Conservation (phyloP, 192 early-diverging fungal species). For the Gorgonomyces haynaldii region DNA sequence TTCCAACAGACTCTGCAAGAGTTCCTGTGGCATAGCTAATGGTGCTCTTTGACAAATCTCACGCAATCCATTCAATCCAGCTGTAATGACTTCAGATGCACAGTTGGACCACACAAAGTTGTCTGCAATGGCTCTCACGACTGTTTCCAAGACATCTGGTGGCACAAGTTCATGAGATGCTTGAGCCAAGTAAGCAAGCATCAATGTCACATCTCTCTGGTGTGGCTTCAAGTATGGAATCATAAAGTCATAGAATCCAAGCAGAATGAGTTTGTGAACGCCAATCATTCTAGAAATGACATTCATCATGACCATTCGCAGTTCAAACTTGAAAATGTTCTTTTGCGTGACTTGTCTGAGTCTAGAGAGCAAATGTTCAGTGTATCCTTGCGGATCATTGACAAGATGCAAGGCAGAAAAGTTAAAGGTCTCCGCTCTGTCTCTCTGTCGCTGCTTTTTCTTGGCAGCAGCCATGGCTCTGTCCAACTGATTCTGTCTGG, state of each 20-base stretch:
- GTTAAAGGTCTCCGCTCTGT: slow-evolving; percentile 63
- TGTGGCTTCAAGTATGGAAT: slow-evolving; percentile 91
- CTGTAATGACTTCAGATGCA: slow-evolving; percentile 86
- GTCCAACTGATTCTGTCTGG: slow-evolving; percentile 62
- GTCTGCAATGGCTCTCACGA: slow-evolving; percentile 86
- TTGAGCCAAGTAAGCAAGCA: slow-evolving; percentile 83
- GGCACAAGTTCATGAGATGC: slow-evolving; percentile 87
- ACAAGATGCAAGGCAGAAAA: slow-evolving; percentile 91
- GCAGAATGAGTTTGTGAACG: slow-evolving; percentile 82
- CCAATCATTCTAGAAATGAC: slow-evolving; percentile 90
- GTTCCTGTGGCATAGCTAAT: slow-evolving; percentile 66
- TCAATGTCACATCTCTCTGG: slow-evolving; percentile 85
- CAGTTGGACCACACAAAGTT: slow-evolving; percentile 92
- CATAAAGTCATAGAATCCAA: slow-evolving; percentile 87
- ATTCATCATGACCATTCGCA: slow-evolving; percentile 86
- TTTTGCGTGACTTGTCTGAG: slow-evolving; percentile 53
- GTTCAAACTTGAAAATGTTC: slow-evolving; percentile 70
- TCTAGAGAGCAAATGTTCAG: slow-evolving; percentile 86
- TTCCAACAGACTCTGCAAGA: slow-evolving; percentile 80
- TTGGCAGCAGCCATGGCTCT: slow-evolving; percentile 63
- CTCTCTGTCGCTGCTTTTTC: slow-evolving; percentile 53
- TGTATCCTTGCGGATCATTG: slow-evolving; percentile 96
- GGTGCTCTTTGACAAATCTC: slow-evolving; percentile 82
- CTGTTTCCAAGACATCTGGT: slow-evolving; percentile 78
- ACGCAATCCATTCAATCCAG: slow-evolving; percentile 62